Percentiles rank a stretch among this genome's conserved stretches.
Conservation (phyloP, 495 filamentous ascomycete genomes). For the Podospora anserina region DNA sequence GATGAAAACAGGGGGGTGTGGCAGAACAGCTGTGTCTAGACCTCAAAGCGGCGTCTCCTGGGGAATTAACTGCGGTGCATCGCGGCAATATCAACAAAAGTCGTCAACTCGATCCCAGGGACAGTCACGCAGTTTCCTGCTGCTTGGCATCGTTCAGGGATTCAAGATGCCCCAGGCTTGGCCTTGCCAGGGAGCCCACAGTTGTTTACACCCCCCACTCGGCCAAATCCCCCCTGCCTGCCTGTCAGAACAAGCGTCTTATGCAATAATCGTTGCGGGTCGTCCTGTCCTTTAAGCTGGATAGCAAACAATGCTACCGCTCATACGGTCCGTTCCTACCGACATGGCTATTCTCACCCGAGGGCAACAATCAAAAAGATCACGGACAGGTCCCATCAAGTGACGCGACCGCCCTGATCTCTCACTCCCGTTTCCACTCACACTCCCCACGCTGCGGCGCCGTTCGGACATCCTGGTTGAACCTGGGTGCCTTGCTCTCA, state of each 20-base stretch:
- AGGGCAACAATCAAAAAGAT: constrained; percentile 25
- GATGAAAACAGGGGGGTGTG: neutral
- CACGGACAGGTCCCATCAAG: constrained; percentile 27
- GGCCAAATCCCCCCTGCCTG: constrained; percentile 15
- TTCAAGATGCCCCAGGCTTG: constrained; percentile 16
- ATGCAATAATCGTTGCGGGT: constrained; percentile 24
- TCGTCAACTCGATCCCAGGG: neutral
- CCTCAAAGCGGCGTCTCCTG: neutral
- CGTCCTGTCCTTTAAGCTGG: constrained; percentile 14
- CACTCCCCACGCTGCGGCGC: constrained; percentile 31
- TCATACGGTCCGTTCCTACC: constrained; percentile 45
- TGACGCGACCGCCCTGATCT: constrained; percentile 26
- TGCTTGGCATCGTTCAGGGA: constrained; percentile 18
- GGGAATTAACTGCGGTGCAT: neutral
- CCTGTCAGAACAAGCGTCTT: constrained; percentile 19
- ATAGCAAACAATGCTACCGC: constrained; percentile 34
- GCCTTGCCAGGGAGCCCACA: constrained; percentile 17
- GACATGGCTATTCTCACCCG: constrained; percentile 40
- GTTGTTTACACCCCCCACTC: constrained; percentile 21
- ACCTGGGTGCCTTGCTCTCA: constrained; percentile 11
- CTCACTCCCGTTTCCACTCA: constrained; percentile 19
- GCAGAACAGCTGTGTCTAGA: neutral
- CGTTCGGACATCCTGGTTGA: constrained; percentile 30
- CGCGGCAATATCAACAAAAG: neutral
- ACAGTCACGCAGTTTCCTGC: neutral